A percentile compares a stretch with the other conserved stretches of the same genome.
Evolutionary conservation across 2,329 filamentous ascomycete species (phyloP).

Genomic region (Phyllosticta paracitricarpa): DNA sequence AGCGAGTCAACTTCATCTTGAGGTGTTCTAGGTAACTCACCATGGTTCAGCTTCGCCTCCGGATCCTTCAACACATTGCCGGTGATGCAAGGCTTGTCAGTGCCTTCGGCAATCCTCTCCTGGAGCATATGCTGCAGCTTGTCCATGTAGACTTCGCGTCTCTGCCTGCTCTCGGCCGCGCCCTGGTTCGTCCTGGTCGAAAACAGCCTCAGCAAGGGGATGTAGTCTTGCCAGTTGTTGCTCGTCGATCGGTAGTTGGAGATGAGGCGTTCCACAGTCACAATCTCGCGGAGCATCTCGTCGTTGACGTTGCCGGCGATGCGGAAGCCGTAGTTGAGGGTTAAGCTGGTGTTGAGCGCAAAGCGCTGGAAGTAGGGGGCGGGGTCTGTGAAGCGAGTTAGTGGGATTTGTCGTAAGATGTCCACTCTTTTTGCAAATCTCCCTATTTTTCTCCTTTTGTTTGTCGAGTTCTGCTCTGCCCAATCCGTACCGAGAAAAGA

Average conservation of each 20-base stretch:
- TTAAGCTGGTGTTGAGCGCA: conserved; percentile 66
- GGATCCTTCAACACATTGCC: conserved; percentile 63
- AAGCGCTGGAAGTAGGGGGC: conserved; percentile 65
- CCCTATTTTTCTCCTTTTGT: too few species aligned
- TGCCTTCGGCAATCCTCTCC: conserved; percentile 50
- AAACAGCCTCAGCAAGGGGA: conserved; percentile 61
- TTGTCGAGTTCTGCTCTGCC: too few species aligned
- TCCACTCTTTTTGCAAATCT: neutral
- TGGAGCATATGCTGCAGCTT: conserved; percentile 51
- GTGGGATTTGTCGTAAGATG: neutral
- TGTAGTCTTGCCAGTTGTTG: conserved; percentile 78
- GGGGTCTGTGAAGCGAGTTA: conserved; percentile 36
- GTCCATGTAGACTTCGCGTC: conserved; percentile 57
- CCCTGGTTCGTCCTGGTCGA: conserved; percentile 48
- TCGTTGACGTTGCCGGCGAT: conserved; percentile 62
- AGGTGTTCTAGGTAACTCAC: conserved; percentile 27
- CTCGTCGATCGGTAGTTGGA: conserved; percentile 68
- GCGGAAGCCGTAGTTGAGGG: conserved; percentile 68
- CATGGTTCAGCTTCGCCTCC: conserved; percentile 57
- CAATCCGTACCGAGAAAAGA: too few species aligned
- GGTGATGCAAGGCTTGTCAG: conserved; percentile 58
- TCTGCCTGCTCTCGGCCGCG: conserved; percentile 54
- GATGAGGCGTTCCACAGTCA: conserved; percentile 63
- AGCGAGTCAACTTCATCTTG: conserved; percentile 11
- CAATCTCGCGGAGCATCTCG: conserved; percentile 60